phyloP scores from a whole-genome alignment of 108 stramenopile species.

The Nannochloropsis gaditana region DNA sequence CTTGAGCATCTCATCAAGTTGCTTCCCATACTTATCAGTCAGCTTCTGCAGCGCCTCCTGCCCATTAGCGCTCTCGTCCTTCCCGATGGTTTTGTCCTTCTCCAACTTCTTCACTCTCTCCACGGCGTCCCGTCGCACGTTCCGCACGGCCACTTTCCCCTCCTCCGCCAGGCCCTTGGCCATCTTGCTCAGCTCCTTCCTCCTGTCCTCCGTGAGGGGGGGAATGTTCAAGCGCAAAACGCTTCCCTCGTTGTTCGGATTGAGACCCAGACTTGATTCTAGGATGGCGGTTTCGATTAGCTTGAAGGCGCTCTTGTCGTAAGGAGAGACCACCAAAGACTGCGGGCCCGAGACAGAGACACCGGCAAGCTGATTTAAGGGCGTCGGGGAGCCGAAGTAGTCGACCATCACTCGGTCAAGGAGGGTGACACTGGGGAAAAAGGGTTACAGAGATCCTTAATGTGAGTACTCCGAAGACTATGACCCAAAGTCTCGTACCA shows the following conservation, averaged over 20 bases:
- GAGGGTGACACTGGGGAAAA: slow-evolving; percentile 56
- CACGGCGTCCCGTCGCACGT: slow-evolving; percentile 71
- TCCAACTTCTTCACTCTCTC: slow-evolving; percentile 83
- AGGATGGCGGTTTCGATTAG: slow-evolving; percentile 80
- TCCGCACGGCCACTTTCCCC: slow-evolving; percentile 65
- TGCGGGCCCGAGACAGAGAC: not conserved
- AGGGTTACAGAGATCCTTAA: too few species aligned
- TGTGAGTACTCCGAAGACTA: too few species aligned
- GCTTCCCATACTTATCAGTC: slow-evolving; percentile 75
- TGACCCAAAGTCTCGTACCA: too few species aligned
- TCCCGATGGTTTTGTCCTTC: slow-evolving; percentile 70
- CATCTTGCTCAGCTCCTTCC: slow-evolving; percentile 87
- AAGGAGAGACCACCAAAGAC: slow-evolving; percentile 64
- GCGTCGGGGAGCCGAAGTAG: slow-evolving; percentile 82
- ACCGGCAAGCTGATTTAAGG: slow-evolving; percentile 76
- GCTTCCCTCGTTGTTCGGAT: slow-evolving; percentile 77
- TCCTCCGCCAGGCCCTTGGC: slow-evolving; percentile 88
- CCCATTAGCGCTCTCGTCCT: slow-evolving; percentile 69
- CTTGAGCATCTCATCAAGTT: slow-evolving; percentile 72
- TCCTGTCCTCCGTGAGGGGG: slow-evolving; percentile 77
- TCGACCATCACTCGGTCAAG: slow-evolving; percentile 81
- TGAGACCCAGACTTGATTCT: slow-evolving; percentile 75
- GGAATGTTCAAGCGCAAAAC: slow-evolving; percentile 89
- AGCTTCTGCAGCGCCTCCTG: slow-evolving; percentile 76
- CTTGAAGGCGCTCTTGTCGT: slow-evolving; percentile 66